Conservation (phyloP, 306 rosid species). For the Acacia confusa region DNA sequence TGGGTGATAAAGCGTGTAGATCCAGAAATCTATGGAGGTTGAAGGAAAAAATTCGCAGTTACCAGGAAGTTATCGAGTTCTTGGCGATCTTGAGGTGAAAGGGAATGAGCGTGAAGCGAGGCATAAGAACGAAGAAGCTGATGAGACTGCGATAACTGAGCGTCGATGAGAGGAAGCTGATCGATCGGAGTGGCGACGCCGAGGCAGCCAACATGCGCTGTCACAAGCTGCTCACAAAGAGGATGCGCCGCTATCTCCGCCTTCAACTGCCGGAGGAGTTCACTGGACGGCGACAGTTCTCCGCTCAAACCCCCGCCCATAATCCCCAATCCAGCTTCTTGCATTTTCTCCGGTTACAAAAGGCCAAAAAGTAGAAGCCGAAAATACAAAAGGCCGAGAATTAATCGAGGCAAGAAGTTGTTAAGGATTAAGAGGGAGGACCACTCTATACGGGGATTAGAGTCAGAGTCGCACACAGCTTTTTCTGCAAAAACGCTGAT, state of each 20-base stretch:
- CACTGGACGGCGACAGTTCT: constrained; percentile 34
- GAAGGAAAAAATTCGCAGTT: background rate
- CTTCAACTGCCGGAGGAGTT: constrained; percentile 55
- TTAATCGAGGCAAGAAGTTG: background rate
- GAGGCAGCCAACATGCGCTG: constrained; percentile 86
- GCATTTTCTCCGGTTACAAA: constrained; percentile 46
- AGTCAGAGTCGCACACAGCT: constrained; percentile 42
- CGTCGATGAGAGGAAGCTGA: constrained; percentile 84
- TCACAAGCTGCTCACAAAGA: constrained; percentile 74
- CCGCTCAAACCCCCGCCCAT: constrained; percentile 15
- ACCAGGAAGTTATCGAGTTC: constrained; percentile 91
- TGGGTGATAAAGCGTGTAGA: background rate
- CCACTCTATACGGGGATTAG: constrained; percentile 71
- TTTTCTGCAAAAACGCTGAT: constrained; percentile 64
- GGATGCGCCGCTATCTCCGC: constrained; percentile 95
- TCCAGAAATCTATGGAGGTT: background rate
- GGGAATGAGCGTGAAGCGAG: constrained; percentile 57
- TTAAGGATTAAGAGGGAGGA: constrained; percentile 32
- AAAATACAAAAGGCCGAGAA: background rate
- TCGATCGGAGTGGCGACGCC: constrained; percentile 97
- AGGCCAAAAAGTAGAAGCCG: background rate
- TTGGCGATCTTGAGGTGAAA: constrained; percentile 84
- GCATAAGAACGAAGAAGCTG: constrained; percentile 77
- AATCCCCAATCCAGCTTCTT: constrained; percentile 67
- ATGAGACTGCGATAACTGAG: constrained; percentile 84